These are phyloP conservation scores for Leishmania turanica DNA, from an alignment of 208 protist species.

Conservation along the genomic window DNA sequence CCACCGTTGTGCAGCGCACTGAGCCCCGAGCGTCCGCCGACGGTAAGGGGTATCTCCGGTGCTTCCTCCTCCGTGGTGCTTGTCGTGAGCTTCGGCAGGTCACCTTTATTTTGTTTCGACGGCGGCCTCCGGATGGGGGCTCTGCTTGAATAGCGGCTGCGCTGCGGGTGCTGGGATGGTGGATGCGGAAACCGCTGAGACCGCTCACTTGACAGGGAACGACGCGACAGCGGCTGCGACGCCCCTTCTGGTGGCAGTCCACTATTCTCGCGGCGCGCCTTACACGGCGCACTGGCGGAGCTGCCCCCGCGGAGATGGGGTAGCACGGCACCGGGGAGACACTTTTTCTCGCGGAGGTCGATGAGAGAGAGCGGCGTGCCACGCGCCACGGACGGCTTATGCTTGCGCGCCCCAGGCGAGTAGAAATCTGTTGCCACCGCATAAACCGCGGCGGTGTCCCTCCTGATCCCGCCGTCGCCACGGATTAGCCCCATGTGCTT, in stretches of 20 bases:
- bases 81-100: neutral
- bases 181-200: neutral
- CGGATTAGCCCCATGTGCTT: neutral
- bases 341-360: neutral
- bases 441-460: neutral
- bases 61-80: neutral
- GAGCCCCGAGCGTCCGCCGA: neutral
- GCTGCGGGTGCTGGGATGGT: neutral
- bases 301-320: conserved; percentile 1
- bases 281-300: conserved; percentile 6
- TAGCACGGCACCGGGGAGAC: neutral
- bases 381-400: conserved; percentile 3
- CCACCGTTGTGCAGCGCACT: neutral
- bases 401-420: conserved; percentile 2
- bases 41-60: neutral
- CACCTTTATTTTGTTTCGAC: neutral
- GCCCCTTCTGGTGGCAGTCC: neutral
- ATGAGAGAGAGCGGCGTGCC: conserved; percentile 16
- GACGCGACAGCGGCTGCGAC: neutral
- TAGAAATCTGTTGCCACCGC: neutral
- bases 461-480: neutral
- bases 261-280: neutral
- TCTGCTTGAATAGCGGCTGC: neutral
- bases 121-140: neutral
- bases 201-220: neutral